Conservation (phyloP, 2,329 filamentous ascomycete genomes). For the Aureobasidium sp. region DNA sequence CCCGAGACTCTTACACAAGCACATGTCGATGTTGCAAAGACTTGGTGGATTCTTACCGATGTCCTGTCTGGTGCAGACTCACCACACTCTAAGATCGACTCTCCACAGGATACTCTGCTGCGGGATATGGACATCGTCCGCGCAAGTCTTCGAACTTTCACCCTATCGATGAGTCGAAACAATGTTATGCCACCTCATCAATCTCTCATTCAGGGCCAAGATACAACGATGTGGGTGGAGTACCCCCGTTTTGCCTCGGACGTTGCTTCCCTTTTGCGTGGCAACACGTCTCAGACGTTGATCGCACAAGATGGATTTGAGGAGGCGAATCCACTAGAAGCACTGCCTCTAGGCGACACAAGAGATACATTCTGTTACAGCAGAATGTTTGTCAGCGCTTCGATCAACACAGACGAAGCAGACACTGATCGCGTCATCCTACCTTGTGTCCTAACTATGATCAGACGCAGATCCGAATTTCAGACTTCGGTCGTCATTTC, state of each 20-base stretch:
- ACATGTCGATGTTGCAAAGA: constrained; percentile 78
- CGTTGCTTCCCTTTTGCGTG: constrained; percentile 62
- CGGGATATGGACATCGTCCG: constrained; percentile 11
- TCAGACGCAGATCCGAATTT: constrained; percentile 62
- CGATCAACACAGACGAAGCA: constrained; percentile 64
- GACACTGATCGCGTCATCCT: constrained; percentile 62
- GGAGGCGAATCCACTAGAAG: constrained; percentile 51
- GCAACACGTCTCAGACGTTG: constrained; percentile 40
- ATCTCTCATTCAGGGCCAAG: constrained; percentile 67
- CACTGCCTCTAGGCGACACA: constrained; percentile 72
- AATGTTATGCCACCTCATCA: constrained; percentile 60
- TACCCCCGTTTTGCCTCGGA: constrained; percentile 70
- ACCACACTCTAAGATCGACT: constrained; percentile 3
- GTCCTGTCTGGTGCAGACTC: constrained; percentile 25
- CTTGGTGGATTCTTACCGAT: constrained; percentile 65
- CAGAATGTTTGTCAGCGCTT: constrained; percentile 66
- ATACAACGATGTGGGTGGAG: constrained; percentile 74
- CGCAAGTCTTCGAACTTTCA: constrained; percentile 57
- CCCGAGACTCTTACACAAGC: constrained; percentile 60
- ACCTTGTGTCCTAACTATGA: constrained; percentile 67
- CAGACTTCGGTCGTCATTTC: constrained; percentile 66
- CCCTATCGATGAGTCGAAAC: constrained; percentile 79
- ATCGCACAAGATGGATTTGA: constrained; percentile 42
- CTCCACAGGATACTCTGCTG: constrained; percentile 11
- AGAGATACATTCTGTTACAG: constrained; percentile 69